Evolutionary conservation across 1,284 basidiomycete genomes (phyloP), one percentile per base, ranked within the genome.

Genomic region (Ceratobasidium sp.): DNA sequence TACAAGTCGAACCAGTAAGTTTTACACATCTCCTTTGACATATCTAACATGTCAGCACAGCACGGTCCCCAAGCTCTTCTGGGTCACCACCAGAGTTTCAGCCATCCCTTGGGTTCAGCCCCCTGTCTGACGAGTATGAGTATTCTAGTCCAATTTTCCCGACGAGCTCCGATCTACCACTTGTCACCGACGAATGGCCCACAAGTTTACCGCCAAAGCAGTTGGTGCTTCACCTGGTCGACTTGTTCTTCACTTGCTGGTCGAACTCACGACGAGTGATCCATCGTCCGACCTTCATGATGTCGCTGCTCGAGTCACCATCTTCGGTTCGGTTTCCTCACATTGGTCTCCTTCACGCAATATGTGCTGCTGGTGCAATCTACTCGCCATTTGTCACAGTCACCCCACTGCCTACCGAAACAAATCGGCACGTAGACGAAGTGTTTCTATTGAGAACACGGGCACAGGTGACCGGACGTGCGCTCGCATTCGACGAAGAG

Each of bases 141-240:
- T 26, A 67, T 1, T 44, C 20, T 26, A 26, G 4, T 13, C 13
- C 46, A 5, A 2, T 2, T n/a, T 17, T 20, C 20, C 23, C 59
- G 17, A 54, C 28, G 4, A 40, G 12, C 17, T 48, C 13, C 17
- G 12, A 46, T 23, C 33, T 74, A 48, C 74, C 88, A 78, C 78
- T 90, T n/a, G 83, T 89, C 57, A 90, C 89, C 87, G 85, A 89
- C 0, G 88, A 87, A 74, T 94, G 92, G 91, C 91, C 93, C 0
- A 84, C 84, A 28, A 85, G n/a, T 33, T 59, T 80, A 6, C 79
- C 79, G 12, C 64, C 61, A 23, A 76, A 78, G 5, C 28, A 61
- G 1, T 33, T 79, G 6, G 56, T 80, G 15, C 65, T 62, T 54
- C 78, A 80, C 70, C 78, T 80, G 12, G 77, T 61, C 33, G 77